These are phyloP conservation scores for Phytophthora hibernalis DNA, from an alignment of 352 stramenopile genomes.

Conservation along the genomic window DNA sequence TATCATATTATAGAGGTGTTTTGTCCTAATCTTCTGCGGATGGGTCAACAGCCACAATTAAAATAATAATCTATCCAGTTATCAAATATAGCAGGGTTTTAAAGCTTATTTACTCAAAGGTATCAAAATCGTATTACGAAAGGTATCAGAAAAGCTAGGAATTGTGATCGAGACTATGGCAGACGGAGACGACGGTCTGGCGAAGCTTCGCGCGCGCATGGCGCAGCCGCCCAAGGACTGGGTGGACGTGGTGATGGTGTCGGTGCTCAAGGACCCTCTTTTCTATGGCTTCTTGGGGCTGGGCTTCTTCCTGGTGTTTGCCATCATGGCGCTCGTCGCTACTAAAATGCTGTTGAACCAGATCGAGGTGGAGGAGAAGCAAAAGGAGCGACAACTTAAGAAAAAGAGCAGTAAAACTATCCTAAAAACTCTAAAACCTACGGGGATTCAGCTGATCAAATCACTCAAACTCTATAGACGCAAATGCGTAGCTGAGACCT, in stretches of 20 bases:
- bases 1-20: too few species aligned
- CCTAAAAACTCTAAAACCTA: conserved; percentile 30
- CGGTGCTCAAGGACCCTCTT: conserved; percentile 64
- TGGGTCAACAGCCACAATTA: too few species aligned
- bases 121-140: too few species aligned
- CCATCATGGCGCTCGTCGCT: conserved; percentile 59
- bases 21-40: too few species aligned
- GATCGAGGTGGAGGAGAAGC: conserved; percentile 61
- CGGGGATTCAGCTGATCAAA: conserved; percentile 1
- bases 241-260: conserved; percentile 68
- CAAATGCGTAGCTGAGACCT: background rate
- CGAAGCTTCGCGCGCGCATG: conserved; percentile 55
- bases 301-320: conserved; percentile 57
- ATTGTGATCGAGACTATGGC: background rate
- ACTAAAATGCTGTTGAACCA: conserved; percentile 65
- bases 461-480: conserved; percentile 17
- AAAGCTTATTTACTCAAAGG: too few species aligned
- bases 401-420: conserved; percentile 31
- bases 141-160: too few species aligned
- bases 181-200: conserved; percentile 25
- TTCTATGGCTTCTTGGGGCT: conserved; percentile 60
- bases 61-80: too few species aligned
- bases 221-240: conserved; percentile 64
- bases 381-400: conserved; percentile 22
- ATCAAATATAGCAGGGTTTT: too few species aligned